phyloP scores from a whole-genome alignment of 225 moss, liverwort and hornwort genomes.

The Polytrichum formosum region DNA sequence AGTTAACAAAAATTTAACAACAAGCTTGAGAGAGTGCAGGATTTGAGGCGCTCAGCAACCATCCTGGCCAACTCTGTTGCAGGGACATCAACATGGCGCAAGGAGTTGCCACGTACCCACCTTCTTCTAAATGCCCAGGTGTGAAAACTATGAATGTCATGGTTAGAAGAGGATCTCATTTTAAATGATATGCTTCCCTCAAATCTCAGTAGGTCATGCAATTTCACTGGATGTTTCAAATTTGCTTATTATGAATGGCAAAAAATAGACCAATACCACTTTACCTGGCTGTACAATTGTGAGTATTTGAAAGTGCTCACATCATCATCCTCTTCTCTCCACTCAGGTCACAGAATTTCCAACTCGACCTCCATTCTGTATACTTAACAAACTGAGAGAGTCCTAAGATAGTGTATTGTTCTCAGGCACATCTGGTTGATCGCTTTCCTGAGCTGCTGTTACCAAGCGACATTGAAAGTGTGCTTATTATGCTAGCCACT shows the following conservation, averaged over 20 bases:
- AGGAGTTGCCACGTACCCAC: slow-evolving; percentile 66
- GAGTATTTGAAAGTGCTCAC: too few species aligned
- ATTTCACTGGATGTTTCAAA: too few species aligned
- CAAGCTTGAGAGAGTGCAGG: slow-evolving; percentile 34
- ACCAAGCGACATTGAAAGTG: slow-evolving; percentile 71
- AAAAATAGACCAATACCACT: too few species aligned
- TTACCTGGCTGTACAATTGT: too few species aligned
- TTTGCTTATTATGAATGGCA: too few species aligned
- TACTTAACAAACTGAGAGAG: too few species aligned
- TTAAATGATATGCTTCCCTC: too few species aligned
- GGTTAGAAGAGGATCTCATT: too few species aligned
- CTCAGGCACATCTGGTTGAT: slow-evolving; percentile 84
- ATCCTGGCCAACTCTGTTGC: slow-evolving; percentile 37
- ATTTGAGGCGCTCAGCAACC: slow-evolving; percentile 59
- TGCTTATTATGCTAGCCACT: slow-evolving; percentile 66
- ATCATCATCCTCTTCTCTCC: too few species aligned
- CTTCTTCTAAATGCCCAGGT: slow-evolving; percentile 82
- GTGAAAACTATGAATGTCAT: neutral
- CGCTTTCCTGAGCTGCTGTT: slow-evolving; percentile 76
- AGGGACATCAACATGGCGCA: slow-evolving; percentile 45
- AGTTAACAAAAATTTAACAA: neutral
- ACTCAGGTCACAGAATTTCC: too few species aligned
- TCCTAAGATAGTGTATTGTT: neutral
- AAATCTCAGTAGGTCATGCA: too few species aligned
- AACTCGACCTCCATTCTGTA: too few species aligned